Evolutionary conservation across 495 filamentous ascomycete species (phyloP), one percentile per base, ranked within the genome.

Genomic region (Coniosporium apollinis): DNA sequence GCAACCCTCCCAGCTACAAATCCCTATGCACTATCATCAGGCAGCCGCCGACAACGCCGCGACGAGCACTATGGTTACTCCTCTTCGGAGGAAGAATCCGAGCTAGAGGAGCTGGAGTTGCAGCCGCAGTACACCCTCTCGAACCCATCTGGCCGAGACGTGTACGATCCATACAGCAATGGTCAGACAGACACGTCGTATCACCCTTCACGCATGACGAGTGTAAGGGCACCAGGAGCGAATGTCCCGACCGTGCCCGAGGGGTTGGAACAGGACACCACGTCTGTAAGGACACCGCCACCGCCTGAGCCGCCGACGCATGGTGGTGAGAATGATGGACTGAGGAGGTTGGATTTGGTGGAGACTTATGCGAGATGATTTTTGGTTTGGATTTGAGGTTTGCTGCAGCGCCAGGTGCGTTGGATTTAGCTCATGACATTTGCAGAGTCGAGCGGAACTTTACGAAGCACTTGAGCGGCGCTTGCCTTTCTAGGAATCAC

Each of bases 1-100:
- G 28, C 15, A 18, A 36, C 42, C 14, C 24, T 47, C 17, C 40
- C 44, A 5, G 30, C 30, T 11, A 10, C 40, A 9, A 47, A 38
- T 30, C 47, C 47, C 6, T 47, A 39, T 19, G 24, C 43, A 0
- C 15, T 10, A 3, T 20, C 35, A 13, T 11, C 19, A 30, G n/a
- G 9, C 17, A 8, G 9, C 4, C 38, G 19, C 19, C 5, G 22
- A 18, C 19, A 30, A 3, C 41, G 33, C 17, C 38, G 36, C 24
- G 41, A 50, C 28, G 37, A 22, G 11, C 44, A 48, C 28, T 38
- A 32, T 17, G 11, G 37, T 21, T 45, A 42, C 33, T 51, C 48
- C 1, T 51, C 48, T 4, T 51, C 48, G 2, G 48, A 51, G 13
- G 47, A 50, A n/a, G 47, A 47, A 9, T 8, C 9, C 8, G 29